Percentiles rank a stretch among this genome's conserved stretches.
Evolutionary conservation across 768 basidiomycete genomes (phyloP).

Genomic region (Pholiota molesta): DNA sequence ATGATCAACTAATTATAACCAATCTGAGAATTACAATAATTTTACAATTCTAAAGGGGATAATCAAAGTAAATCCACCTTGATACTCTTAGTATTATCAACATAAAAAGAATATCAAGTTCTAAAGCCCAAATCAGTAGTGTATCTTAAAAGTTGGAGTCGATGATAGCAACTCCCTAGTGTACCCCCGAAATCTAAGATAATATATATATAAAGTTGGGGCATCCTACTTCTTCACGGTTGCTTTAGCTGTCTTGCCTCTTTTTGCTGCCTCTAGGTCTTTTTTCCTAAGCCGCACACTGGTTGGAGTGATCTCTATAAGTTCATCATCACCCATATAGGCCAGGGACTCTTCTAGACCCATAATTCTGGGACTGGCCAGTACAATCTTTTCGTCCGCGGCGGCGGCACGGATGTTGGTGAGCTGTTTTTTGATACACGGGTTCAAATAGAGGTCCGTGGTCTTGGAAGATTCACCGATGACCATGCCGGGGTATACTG

Average conservation of each 20-base stretch:
- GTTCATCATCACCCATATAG: slow-evolving; percentile 53
- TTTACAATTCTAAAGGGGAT: not conserved
- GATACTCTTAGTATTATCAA: no score
- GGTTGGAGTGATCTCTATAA: slow-evolving; percentile 49
- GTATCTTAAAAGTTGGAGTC: not conserved
- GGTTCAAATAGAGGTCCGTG: slow-evolving; percentile 50
- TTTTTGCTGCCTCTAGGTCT: slow-evolving; percentile 39
- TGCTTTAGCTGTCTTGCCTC: slow-evolving; percentile 31
- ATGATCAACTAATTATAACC: not conserved
- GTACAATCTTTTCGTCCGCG: slow-evolving; percentile 53
- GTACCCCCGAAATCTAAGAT: not conserved
- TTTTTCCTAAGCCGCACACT: slow-evolving; percentile 46
- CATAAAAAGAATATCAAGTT: not conserved
- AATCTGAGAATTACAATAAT: not conserved
- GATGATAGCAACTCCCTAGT: no score
- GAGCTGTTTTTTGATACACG: slow-evolving; percentile 50
- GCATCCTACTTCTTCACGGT: slow-evolving; percentile 14
- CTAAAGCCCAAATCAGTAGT: not conserved
- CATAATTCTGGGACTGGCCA: slow-evolving; percentile 46
- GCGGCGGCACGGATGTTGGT: slow-evolving; percentile 52
- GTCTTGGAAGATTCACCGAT: slow-evolving; percentile 52
- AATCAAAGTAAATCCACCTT: not conserved
- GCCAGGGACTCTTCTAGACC: slow-evolving; percentile 48
- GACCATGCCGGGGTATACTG: slow-evolving; percentile 56
- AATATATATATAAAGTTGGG: not conserved